These are phyloP conservation scores for Pseudopyricularia javanii DNA, from an alignment of 2,329 filamentous ascomycete species.

Conservation along the genomic window DNA sequence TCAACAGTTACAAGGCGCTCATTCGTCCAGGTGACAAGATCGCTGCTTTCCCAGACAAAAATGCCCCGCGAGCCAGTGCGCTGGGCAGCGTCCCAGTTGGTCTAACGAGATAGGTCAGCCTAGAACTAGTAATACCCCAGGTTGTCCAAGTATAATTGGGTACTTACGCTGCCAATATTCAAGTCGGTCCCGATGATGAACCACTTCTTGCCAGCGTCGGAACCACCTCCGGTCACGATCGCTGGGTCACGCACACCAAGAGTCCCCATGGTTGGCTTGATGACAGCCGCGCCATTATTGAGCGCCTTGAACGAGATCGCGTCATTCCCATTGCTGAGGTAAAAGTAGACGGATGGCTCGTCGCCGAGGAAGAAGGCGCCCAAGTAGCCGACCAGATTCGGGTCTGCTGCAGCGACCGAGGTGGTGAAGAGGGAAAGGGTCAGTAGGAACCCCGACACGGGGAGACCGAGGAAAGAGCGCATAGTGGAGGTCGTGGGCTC, in stretches of 20 bases:
- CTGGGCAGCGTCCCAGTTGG: constrained; percentile 38
- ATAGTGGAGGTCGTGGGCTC: neutral
- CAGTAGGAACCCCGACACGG: neutral
- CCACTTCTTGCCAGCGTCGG: constrained; percentile 36
- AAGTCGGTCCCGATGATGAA: constrained; percentile 43
- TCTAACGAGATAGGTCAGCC: constrained; percentile 16
- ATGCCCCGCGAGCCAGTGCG: constrained; percentile 37
- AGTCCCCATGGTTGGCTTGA: constrained; percentile 36
- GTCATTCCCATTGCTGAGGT: constrained; percentile 39
- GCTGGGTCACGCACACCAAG: constrained; percentile 38
- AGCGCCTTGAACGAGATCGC: constrained; percentile 32
- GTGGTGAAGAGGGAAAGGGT: neutral
- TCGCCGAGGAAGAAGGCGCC: constrained; percentile 42
- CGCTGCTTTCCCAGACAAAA: constrained; percentile 41
- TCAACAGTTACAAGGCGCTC: constrained; percentile 38
- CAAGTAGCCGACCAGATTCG: constrained; percentile 35
- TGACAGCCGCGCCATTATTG: constrained; percentile 33
- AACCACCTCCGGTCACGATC: constrained; percentile 31
- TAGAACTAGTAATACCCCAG: neutral
- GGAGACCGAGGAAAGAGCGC: neutral
- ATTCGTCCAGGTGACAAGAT: constrained; percentile 33
- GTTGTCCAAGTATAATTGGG: neutral
- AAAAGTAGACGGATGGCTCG: constrained; percentile 40
- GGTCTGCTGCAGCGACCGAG: constrained; percentile 10
- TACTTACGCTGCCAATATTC: constrained; percentile 29